Evolutionary conservation across 2,329 filamentous ascomycete species (phyloP).

Genomic region (Xylaria sp.): DNA sequence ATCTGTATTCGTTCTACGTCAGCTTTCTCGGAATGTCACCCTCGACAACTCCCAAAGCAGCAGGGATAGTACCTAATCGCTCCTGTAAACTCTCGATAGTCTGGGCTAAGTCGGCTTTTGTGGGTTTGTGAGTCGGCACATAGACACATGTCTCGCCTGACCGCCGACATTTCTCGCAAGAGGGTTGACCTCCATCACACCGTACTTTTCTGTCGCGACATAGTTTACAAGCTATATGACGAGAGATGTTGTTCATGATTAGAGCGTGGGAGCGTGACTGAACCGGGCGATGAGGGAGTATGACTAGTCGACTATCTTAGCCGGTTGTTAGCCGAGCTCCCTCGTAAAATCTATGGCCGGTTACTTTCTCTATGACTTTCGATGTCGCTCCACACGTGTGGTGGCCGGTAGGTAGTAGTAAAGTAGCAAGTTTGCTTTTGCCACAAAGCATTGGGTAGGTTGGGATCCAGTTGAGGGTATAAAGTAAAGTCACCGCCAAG

Average conservation of each 20-base stretch:
- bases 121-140: constrained; percentile 41
- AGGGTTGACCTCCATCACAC: constrained; percentile 41
- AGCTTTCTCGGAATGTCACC: constrained; percentile 22
- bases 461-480: constrained; percentile 29
- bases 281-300: constrained; percentile 13
- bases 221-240: constrained; percentile 41
- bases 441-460: constrained; percentile 22
- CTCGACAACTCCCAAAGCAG: neutral
- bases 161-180: constrained; percentile 43
- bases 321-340: constrained; percentile 25
- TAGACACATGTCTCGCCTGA: constrained; percentile 43
- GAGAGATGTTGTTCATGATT: constrained; percentile 38
- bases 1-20: constrained; percentile 32
- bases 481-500: constrained; percentile 30
- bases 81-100: constrained; percentile 44
- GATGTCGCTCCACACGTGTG: constrained; percentile 22
- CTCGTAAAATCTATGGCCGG: constrained; percentile 17
- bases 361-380: constrained; percentile 11
- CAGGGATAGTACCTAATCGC: constrained; percentile 38
- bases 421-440: constrained; percentile 9
- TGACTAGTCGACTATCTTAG: constrained; percentile 22
- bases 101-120: constrained; percentile 41
- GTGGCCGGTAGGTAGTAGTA: constrained; percentile 15
- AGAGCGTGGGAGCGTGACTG: constrained; percentile 9
- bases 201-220: constrained; percentile 43